These are phyloP conservation scores for Lagenaria siceraria DNA, from an alignment of 306 rosid genomes.

Conservation along the genomic window DNA sequence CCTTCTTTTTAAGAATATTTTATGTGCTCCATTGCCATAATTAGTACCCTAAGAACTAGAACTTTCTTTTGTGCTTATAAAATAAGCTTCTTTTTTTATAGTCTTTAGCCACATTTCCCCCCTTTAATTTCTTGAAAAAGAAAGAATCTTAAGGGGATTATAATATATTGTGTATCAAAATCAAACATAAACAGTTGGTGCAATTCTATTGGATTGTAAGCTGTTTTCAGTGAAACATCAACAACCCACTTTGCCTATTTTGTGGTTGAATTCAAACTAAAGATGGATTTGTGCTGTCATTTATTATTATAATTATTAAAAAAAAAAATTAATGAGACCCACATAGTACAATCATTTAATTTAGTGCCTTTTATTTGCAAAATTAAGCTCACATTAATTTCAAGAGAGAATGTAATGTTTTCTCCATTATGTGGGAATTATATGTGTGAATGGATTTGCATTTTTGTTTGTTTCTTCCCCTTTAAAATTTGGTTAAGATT, in stretches of 20 bases:
- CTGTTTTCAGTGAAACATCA: conserved; percentile 33
- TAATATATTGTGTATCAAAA: background rate
- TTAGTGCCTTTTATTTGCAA: background rate
- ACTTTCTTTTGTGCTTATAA: conserved; percentile 9
- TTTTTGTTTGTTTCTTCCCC: background rate
- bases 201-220: conserved; percentile 17
- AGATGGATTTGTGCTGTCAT: background rate
- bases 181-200: conserved; percentile 19
- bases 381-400: background rate
- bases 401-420: background rate
- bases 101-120: too few species aligned
- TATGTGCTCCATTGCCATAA: conserved; percentile 32
- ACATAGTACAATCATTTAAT: background rate
- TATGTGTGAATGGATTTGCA: background rate
- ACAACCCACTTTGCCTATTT: conserved; percentile 20
- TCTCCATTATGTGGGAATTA: background rate
- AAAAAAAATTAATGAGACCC: background rate
- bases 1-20: conserved; percentile 2
- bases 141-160: conserved; percentile 4
- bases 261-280: background rate
- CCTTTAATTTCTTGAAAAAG: conserved; percentile 7
- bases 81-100: background rate
- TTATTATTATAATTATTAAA: too few species aligned
- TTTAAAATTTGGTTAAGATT: background rate
- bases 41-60: conserved; percentile 25